Evolutionary conservation across 352 stramenopile genomes (phyloP), one percentile per base, ranked within the genome.

Genomic region (Phytophthora boehmeriae): DNA sequence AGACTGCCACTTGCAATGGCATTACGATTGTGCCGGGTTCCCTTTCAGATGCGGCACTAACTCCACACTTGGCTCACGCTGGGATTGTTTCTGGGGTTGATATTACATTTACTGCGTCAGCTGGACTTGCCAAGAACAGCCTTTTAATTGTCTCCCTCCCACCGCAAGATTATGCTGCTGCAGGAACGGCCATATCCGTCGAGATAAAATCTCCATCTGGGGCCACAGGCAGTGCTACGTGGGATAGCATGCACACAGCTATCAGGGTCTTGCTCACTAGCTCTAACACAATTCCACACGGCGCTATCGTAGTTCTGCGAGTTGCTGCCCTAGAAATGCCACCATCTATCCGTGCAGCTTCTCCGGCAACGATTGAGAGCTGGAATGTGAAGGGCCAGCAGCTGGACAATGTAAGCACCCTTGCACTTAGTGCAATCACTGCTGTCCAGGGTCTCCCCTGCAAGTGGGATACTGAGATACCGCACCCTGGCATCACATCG

Each of bases 71-170:
- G 8, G 47, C 78, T 2, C 75, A 88, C 19, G 78, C 78, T 27
- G 81, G 76, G 3, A 78, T 89, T 19, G 53, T 50, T 30, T 83
- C 78, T 8, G 56, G 55, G 14, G 68, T 80, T 25, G 57, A 71
- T 20, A 54, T 90, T 13, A 73, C 68, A 0, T 89, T 89, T 45
- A 81, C 72, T 13, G 73, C 77, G 2, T 80, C 81, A 16, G 79
- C 78, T 3, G 70, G 67, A 0, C 64, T 90, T 1, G 54, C 59
- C 0, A 46, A 68, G 22, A 51, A 77, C n/a, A 80, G 71, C 19
- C 58, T 75, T 16, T 35, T 89, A 1, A 66, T 71, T 16, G 47
- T 90, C 11, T 54, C 73, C 20, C 46, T 90, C 11, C 64, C 78
- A 10, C 10, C 17, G 1, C 54, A 54, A 30, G 78, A 90, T 8